Base-by-base conservation (phyloP, 148 eudicot species). In the Beta vulgaris region DNA sequence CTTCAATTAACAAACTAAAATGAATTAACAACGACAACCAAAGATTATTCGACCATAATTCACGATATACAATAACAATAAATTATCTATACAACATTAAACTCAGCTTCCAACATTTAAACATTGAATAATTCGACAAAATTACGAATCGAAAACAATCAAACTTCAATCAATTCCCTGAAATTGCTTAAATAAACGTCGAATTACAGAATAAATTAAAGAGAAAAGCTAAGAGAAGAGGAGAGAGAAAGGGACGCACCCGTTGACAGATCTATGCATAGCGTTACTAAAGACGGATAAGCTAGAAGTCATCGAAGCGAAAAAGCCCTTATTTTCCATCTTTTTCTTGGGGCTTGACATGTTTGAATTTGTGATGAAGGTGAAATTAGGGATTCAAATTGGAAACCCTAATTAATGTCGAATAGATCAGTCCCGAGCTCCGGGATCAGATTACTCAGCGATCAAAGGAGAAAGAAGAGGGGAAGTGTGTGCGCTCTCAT, bases 261-360 rank as follows among this genome's bases (percentile, higher is more conserved):
- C 97, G 46, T 86, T 91, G 71, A 91, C 93, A 37, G 93, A 88
- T 88, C 88, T 82, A 61, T 85, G 88, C 97, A 89, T 87, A 75
- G 91, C 89, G 75, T 68, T 86, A 62, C 94, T 86, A 64, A 93
- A 88, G 82, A 83, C 84, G 26, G 98, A 88, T 43, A 91, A 75
- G 29, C 94, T 79, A 21, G 92, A 89, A 42, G 88, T 73, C 74
- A 93, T 79, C 7, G 97, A 80, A 25, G 91, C 67, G 80, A 93
- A 93, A 68, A 93, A 89, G 12, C 97, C 93, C 54, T 80, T 82
- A 71, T 70, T 73, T 40, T 78, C 73, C 34, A 68, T 16, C 29
- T 85, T 86, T 59, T 87, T 80, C 48, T 84, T 78, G 21, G 91
- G 85, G 67, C 82, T 86, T 36, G 83, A 77, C 93, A 91, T 91